Conservation (phyloP, 371 early-diverging fungal genomes). For the Rhizomucor pusillus region DNA sequence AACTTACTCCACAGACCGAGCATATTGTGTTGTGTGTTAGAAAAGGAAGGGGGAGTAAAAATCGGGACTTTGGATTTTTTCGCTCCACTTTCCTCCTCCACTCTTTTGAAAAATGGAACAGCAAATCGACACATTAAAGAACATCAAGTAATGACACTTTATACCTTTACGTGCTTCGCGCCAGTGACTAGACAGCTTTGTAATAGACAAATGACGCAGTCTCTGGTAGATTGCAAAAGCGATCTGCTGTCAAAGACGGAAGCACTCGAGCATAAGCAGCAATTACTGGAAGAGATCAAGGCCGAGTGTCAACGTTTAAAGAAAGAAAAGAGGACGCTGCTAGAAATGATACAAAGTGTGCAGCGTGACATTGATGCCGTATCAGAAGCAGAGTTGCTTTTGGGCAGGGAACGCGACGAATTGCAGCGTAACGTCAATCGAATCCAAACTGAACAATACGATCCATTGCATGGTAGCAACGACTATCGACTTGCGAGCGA, state of each 20-base stretch:
- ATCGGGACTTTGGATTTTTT: too few species aligned
- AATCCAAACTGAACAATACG: slow-evolving; percentile 33
- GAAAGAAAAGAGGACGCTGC: slow-evolving; percentile 32
- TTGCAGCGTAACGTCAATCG: slow-evolving; percentile 23
- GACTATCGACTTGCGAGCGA: background rate
- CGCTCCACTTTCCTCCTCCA: too few species aligned
- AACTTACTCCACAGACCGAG: slow-evolving; percentile 10
- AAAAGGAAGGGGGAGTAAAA: background rate
- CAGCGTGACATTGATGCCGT: slow-evolving; percentile 43
- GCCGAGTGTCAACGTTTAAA: slow-evolving; percentile 35
- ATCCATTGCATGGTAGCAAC: slow-evolving; percentile 42
- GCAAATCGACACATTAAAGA: slow-evolving; percentile 6
- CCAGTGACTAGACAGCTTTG: background rate
- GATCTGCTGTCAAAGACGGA: slow-evolving; percentile 32
- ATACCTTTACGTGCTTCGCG: background rate
- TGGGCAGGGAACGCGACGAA: slow-evolving; percentile 36
- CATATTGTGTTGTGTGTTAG: slow-evolving; percentile 2
- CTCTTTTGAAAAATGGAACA: background rate
- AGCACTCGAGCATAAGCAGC: slow-evolving; percentile 33
- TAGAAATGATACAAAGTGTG: slow-evolving; percentile 44
- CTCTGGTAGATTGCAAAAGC: slow-evolving; percentile 37
- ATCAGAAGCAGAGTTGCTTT: slow-evolving; percentile 25
- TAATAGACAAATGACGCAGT: slow-evolving; percentile 9
- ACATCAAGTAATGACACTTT: background rate
- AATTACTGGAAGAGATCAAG: slow-evolving; percentile 32